Evolutionary conservation across 352 stramenopile genomes (phyloP).

Genomic region (Pelagophyceae sp.): DNA sequence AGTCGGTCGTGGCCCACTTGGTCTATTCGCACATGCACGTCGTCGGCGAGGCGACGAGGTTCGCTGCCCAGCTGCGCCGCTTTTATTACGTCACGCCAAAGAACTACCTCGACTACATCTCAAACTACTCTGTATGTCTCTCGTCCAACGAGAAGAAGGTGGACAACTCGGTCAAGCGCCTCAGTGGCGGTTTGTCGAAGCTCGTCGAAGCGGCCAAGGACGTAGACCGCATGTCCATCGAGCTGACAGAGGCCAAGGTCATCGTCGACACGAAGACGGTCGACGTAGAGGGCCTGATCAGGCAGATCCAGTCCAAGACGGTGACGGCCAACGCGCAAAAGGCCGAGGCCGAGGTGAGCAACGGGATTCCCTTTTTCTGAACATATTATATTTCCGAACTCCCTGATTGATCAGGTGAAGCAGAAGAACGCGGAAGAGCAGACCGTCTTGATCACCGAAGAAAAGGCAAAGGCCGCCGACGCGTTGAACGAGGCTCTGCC

Average conservation of each 20-base stretch:
- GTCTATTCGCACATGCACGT: conserved; percentile 80
- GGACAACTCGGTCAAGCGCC: conserved; percentile 68
- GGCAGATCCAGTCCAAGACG: conserved; percentile 85
- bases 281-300: conserved; percentile 80
- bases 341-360: conserved; percentile 68
- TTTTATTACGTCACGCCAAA: conserved; percentile 94
- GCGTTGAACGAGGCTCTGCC: conserved; percentile 80
- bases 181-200: conserved; percentile 82
- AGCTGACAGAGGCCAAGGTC: conserved; percentile 84
- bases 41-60: conserved; percentile 71
- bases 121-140: conserved; percentile 78
- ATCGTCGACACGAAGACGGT: conserved; percentile 87
- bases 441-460: conserved; percentile 71
- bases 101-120: conserved; percentile 90
- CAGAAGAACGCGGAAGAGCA: conserved; percentile 74
- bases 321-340: conserved; percentile 77
- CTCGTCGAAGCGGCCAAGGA: conserved; percentile 79
- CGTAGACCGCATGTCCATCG: conserved; percentile 83
- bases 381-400: too few species aligned
- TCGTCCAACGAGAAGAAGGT: conserved; percentile 78
- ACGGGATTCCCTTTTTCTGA: too few species aligned
- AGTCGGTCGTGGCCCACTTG: conserved; percentile 51
- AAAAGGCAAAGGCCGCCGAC: conserved; percentile 83
- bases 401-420: too few species aligned
- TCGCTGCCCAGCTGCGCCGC: conserved; percentile 73